Evolutionary conservation across 805 yeast species (phyloP).

Genomic region (Suhomyces vadensis): DNA sequence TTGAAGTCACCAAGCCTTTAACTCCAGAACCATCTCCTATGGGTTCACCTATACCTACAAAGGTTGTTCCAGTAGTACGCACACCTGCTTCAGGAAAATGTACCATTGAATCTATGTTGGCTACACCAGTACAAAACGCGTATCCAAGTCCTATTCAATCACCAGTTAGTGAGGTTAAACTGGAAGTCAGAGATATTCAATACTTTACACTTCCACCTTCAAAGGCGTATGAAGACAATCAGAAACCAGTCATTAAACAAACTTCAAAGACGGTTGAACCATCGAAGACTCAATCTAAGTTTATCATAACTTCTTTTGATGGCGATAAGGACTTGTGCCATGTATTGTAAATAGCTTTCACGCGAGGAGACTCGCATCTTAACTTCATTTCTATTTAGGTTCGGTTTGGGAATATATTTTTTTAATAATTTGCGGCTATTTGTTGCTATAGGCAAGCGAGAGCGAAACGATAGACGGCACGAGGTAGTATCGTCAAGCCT

Average conservation of each 20-base stretch:
- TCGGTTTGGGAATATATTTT: constrained; percentile 1
- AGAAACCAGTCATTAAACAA: not conserved
- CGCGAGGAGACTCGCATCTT: not conserved
- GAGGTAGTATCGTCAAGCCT: no score
- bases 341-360: constrained; percentile 9
- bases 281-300: constrained; percentile 15
- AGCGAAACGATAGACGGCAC: constrained; percentile 7
- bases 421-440: constrained; percentile 12
- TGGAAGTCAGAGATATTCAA: constrained; percentile 19
- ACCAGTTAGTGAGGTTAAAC: constrained; percentile 21
- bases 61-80: not conserved
- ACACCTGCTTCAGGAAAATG: constrained; percentile 10
- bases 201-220: constrained; percentile 20
- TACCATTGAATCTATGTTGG: constrained; percentile 15
- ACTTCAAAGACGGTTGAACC: not conserved
- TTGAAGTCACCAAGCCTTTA: constrained; percentile 3
- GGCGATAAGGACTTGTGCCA: constrained; percentile 28
- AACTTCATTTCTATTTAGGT: constrained; percentile 1
- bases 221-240: not conserved
- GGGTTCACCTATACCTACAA: constrained; percentile 6
- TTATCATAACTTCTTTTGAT: constrained; percentile 38
- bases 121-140: constrained; percentile 22
- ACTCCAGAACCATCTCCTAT: constrained; percentile 8
- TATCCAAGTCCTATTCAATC: constrained; percentile 36
- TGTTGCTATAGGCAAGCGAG: constrained; percentile 6